Evolutionary conservation across 768 basidiomycete genomes (phyloP).

Genomic region (Erythrobasidium yunnanense): DNA sequence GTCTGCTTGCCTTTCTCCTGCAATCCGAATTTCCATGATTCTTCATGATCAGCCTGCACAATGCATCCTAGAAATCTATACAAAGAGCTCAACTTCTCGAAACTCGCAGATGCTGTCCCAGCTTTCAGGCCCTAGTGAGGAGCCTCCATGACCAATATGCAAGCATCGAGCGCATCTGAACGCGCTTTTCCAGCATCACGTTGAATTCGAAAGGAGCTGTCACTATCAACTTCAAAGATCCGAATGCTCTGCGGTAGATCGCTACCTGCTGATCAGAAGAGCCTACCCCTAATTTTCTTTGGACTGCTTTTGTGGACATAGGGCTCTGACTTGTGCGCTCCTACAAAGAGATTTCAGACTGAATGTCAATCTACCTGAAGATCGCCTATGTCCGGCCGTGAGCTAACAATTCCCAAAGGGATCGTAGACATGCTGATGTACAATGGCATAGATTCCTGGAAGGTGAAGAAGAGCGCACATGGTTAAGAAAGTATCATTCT

Average conservation of each 20-base stretch:
- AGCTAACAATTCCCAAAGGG: no score
- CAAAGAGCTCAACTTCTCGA: not conserved
- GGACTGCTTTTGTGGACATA: constrained; percentile 35
- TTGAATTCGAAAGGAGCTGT: constrained; percentile 31
- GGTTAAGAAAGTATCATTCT: no score
- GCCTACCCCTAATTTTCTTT: not conserved
- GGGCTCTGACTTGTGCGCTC: constrained; percentile 59
- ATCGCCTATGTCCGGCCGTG: constrained; percentile 80
- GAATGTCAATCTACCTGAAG: constrained; percentile 52
- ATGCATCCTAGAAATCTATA: constrained; percentile 6
- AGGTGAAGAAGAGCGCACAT: no score
- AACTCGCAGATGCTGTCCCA: constrained; percentile 14
- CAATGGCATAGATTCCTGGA: constrained; percentile 74
- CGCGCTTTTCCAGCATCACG: not conserved
- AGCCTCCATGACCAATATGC: not conserved
- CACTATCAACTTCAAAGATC: constrained; percentile 64
- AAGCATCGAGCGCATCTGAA: not conserved
- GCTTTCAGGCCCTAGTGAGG: constrained; percentile 14
- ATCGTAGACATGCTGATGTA: no score
- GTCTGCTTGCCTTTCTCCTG: no score
- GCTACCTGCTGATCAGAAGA: constrained; percentile 33
- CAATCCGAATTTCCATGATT: no score
- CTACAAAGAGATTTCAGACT: constrained; percentile 64
- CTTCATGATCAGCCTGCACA: not conserved
- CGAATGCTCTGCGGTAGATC: constrained; percentile 44